A percentile compares a stretch with the other conserved stretches of the same genome.
Evolutionary conservation across 2,329 filamentous ascomycete genomes (phyloP).

Genomic region (Elsinoe arachidis): DNA sequence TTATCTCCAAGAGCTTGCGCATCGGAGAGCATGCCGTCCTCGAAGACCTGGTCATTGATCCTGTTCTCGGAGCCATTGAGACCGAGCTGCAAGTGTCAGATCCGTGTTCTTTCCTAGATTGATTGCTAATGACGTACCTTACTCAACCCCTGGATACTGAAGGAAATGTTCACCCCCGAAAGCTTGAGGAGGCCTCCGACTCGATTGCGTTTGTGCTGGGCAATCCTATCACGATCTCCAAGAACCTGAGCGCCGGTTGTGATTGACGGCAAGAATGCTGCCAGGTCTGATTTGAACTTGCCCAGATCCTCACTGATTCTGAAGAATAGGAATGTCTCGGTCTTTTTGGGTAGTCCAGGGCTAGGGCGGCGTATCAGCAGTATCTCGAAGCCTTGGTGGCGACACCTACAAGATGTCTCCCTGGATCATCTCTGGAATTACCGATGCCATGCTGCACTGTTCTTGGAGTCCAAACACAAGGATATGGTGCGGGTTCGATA

Average conservation of each 20-base stretch:
- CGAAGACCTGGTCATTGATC: constrained; percentile 28
- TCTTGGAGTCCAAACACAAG: not conserved
- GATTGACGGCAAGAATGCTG: constrained; percentile 19
- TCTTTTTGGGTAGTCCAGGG: constrained; percentile 21
- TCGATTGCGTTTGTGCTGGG: constrained; percentile 16
- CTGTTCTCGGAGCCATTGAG: constrained; percentile 20
- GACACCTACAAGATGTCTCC: constrained; percentile 22
- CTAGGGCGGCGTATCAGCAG: not conserved
- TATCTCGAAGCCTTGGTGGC: not conserved
- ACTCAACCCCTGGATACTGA: constrained; percentile 21
- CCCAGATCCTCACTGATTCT: constrained; percentile 17
- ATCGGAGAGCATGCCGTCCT: constrained; percentile 28
- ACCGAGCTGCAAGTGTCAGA: constrained; percentile 19
- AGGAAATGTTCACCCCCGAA: constrained; percentile 21
- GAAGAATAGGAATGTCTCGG: constrained; percentile 24
- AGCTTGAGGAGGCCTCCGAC: constrained; percentile 17
- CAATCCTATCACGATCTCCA: constrained; percentile 19
- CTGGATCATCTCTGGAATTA: constrained; percentile 20
- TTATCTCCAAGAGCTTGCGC: constrained; percentile 26
- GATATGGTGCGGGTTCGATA: too few relatives aligned
- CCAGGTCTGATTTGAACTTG: constrained; percentile 20
- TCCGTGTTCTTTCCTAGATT: constrained; percentile 4
- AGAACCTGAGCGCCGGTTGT: constrained; percentile 19
- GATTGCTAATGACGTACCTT: constrained; percentile 17
- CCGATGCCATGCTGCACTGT: constrained; percentile 1